These are phyloP conservation scores for Rubia balearica DNA, from an alignment of 305 asterid genomes.

Conservation along the genomic window DNA sequence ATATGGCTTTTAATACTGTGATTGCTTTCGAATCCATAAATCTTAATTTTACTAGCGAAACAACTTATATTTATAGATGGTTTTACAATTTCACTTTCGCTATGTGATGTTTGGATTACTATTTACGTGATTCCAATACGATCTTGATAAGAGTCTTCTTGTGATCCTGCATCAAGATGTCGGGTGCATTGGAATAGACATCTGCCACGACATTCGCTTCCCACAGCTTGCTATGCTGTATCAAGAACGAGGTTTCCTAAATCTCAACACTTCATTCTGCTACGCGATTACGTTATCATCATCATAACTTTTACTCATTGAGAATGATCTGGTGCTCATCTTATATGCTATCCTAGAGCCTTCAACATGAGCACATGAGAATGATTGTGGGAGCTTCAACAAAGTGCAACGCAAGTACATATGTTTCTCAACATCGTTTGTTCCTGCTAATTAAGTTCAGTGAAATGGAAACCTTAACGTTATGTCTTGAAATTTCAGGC, in stretches of 20 bases:
- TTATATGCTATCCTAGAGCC: conserved; percentile 43
- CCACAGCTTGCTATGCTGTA: conserved; percentile 40
- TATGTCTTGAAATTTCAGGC: conserved; percentile 25
- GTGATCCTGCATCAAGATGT: conserved; percentile 20
- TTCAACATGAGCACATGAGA: conserved; percentile 38
- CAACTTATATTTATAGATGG: background rate
- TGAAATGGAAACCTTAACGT: background rate
- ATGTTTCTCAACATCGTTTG: background rate
- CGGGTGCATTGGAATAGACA: conserved; percentile 37
- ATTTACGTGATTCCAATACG: background rate
- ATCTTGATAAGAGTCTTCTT: background rate
- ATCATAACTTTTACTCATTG: background rate
- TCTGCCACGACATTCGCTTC: conserved; percentile 41
- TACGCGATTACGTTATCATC: background rate
- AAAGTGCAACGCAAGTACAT: conserved; percentile 37
- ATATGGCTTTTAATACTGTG: background rate
- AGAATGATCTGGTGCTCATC: conserved; percentile 27
- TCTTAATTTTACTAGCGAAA: background rate
- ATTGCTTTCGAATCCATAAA: background rate
- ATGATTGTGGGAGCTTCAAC: conserved; percentile 36
- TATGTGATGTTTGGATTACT: background rate
- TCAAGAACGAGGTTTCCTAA: conserved; percentile 25
- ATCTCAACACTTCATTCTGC: background rate
- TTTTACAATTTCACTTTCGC: background rate
- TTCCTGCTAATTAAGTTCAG: background rate